These are phyloP conservation scores for Spirogloea muscicola DNA, from an alignment of 139 green algal species.

Conservation along the genomic window DNA sequence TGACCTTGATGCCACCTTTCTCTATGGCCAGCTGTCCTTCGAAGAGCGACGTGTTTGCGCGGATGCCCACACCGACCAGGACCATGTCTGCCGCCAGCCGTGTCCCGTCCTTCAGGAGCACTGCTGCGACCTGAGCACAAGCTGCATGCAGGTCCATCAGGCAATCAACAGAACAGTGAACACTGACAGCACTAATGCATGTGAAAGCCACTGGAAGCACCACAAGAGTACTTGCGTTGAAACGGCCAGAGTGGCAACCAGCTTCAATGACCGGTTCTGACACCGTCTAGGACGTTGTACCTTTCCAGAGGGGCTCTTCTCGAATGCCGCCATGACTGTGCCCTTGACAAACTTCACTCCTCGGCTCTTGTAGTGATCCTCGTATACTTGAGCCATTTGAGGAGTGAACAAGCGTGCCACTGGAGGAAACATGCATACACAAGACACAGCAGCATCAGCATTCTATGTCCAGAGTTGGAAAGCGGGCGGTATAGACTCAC, in stretches of 20 bases:
- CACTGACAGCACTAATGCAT: neutral
- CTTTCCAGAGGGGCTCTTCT: constrained; percentile 51
- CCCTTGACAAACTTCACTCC: constrained; percentile 60
- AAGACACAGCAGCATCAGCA: too few species aligned
- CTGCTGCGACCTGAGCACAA: constrained; percentile 40
- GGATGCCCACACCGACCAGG: constrained; percentile 79
- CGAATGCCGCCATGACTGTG: constrained; percentile 55
- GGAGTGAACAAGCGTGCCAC: constrained; percentile 75
- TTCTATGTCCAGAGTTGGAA: too few species aligned
- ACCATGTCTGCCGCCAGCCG: constrained; percentile 65
- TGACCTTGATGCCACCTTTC: constrained; percentile 76
- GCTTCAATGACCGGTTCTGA: too few species aligned
- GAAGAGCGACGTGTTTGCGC: constrained; percentile 66
- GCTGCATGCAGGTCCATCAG: too few species aligned
- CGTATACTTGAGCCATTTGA: constrained; percentile 64
- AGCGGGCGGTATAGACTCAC: too few species aligned
- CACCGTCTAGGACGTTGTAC: too few species aligned
- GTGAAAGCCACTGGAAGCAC: too few species aligned
- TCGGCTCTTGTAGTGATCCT: constrained; percentile 59
- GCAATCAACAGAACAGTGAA: neutral
- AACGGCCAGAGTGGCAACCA: too few species aligned
- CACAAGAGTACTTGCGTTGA: too few species aligned
- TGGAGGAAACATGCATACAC: constrained; percentile 41
- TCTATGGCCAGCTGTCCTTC: constrained; percentile 55
- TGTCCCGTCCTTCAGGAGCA: constrained; percentile 62